A percentile compares a stretch with the other conserved stretches of the same genome.
Conservation (phyloP, 192 early-diverging fungal species). For the Coemansia furcata region DNA sequence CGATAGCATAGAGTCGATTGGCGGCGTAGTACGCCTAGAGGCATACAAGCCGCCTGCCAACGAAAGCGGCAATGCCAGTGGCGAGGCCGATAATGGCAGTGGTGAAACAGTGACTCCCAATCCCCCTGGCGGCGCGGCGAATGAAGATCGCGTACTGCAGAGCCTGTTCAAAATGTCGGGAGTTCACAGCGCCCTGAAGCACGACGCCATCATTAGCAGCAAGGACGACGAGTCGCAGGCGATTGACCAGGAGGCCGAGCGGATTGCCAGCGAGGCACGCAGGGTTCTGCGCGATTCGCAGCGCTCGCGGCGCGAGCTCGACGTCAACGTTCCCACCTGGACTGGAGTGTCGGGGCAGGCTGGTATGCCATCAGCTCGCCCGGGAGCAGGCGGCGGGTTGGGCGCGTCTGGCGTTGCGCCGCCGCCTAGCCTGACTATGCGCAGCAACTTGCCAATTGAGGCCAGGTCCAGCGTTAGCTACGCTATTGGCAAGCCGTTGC, state of each 20-base stretch:
- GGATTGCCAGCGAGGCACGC: conserved; percentile 77
- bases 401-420: conserved; percentile 23
- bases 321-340: conserved; percentile 83
- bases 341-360: conserved; percentile 76
- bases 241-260: conserved; percentile 77
- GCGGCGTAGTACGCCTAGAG: conserved; percentile 30
- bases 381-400: neutral
- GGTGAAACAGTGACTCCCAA: neutral
- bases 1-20: conserved; percentile 17
- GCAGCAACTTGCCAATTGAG: conserved; percentile 14
- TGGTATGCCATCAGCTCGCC: conserved; percentile 17
- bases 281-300: conserved; percentile 72
- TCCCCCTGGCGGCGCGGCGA: conserved; percentile 23
- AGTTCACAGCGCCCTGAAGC: conserved; percentile 85
- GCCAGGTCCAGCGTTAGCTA: neutral
- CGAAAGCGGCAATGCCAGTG: conserved; percentile 3
- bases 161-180: conserved; percentile 82
- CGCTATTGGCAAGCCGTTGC: conserved; percentile 27
- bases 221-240: conserved; percentile 60
- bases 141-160: conserved; percentile 70
- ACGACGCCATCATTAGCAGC: conserved; percentile 85
- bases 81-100: neutral
- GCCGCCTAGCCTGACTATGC: conserved; percentile 32
- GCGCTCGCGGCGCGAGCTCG: conserved; percentile 57
- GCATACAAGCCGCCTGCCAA: conserved; percentile 10